phyloP scores from a whole-genome alignment of 1,284 basidiomycete genomes.

The Puccinia hordei region DNA sequence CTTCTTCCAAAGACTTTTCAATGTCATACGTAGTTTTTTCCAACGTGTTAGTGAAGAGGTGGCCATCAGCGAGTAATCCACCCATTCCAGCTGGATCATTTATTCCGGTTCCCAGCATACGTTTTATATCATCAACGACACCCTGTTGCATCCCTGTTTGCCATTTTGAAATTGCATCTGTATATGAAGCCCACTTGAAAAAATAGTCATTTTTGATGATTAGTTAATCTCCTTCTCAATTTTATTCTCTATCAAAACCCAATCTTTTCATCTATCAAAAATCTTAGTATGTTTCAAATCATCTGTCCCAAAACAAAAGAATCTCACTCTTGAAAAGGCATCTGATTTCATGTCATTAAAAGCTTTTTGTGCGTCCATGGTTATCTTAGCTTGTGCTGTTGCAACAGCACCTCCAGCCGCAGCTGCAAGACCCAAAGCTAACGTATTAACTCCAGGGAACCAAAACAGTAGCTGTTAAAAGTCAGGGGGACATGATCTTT shows the following conservation, averaged over 20 bases:
- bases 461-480: background rate
- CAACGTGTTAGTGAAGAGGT: slow-evolving; percentile 4
- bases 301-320: background rate
- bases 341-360: slow-evolving; percentile 20
- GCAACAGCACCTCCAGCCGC: background rate
- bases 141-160: slow-evolving; percentile 11
- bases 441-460: too few species aligned
- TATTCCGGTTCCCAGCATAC: slow-evolving; percentile 12
- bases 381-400: background rate
- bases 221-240: too few species aligned
- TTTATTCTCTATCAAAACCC: too few species aligned
- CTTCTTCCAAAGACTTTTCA: slow-evolving; percentile 7
- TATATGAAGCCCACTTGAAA: slow-evolving; percentile 25
- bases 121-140: background rate
- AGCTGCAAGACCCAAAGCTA: background rate
- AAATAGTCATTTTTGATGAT: too few species aligned
- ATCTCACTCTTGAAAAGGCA: slow-evolving; percentile 36
- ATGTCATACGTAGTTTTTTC: slow-evolving; percentile 4
- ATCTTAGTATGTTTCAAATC: too few species aligned
- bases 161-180: slow-evolving; percentile 14
- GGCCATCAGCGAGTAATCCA: background rate
- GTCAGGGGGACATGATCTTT: too few species aligned
- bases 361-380: background rate
- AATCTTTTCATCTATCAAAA: too few species aligned
- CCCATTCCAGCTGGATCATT: slow-evolving; percentile 3